Evolutionary conservation across 441 rosid genomes (phyloP), one percentile per base, ranked within the genome.

Genomic region (Bocquillonia castaneifolia): DNA sequence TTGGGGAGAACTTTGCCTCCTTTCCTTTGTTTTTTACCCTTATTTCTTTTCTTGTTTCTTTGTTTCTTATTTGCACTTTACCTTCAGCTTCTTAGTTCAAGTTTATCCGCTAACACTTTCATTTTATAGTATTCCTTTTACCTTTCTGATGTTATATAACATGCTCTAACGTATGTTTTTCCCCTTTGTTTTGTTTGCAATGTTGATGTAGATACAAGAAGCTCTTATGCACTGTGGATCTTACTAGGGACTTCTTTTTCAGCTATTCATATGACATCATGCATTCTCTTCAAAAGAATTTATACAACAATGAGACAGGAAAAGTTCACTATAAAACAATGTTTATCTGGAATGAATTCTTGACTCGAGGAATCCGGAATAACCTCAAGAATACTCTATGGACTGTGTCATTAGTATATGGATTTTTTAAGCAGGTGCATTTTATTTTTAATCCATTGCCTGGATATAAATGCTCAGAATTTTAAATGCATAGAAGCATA

Each of bases 281-380:
- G 99, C 82, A 87, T 74, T 83, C 95, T 78, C 93, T 90, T 77
- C 99, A 95, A 76, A 90, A 80, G 73, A 95, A 92, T 82, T 72
- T 86, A 68, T 83, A 84, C 73, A 72, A 81, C 65, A 81, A 71
- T 64, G 84, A 81, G 85, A 76, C 83, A 74, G 92, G 89, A 28
- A 85, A 70, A 42, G 75, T 76, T 64, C 89, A 82, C 37, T 88
- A 95, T 74, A 93, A 92, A 68, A 87, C 91, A 36, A 92, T 95
- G 99, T 95, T 90, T 79, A 97, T 95, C 63, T 95, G 99, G 99
- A 95, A 95, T 74, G 98, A 91, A 77, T 95, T 84, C 82, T 74
- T 95, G 77, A 90, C 99, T 29, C 89, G 85, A 68, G 98, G 83
- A 58, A 86, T 92, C 64, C 89, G 99, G 63, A 82, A 82, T 74